Percentiles rank a stretch among this genome's conserved stretches.
Evolutionary conservation across 208 protist species (phyloP).

Genomic region (Acanthamoeba quina): DNA sequence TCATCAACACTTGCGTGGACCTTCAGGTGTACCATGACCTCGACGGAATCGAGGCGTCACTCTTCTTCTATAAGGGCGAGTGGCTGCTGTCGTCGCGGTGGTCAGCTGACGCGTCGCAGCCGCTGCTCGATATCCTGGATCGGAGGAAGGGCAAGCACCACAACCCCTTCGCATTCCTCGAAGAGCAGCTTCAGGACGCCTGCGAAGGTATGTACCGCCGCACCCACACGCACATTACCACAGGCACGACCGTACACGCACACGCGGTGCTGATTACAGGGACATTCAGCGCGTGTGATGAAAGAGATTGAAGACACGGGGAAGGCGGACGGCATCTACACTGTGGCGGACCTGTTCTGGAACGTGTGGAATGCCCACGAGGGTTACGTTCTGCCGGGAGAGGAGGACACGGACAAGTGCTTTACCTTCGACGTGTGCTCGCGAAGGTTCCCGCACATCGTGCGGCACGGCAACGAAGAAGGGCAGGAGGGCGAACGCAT

Average conservation of each 20-base stretch:
- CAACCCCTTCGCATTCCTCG: constrained; percentile 43
- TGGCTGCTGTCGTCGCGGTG: constrained; percentile 15
- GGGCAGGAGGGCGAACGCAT: background rate
- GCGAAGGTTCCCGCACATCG: constrained; percentile 20
- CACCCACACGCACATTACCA: background rate
- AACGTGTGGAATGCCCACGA: background rate
- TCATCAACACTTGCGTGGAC: background rate
- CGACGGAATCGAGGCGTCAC: constrained; percentile 12
- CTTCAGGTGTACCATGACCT: constrained; percentile 44
- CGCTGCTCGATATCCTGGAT: constrained; percentile 18
- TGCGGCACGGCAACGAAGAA: background rate
- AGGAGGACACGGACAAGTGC: constrained; percentile 40
- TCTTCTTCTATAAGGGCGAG: constrained; percentile 21
- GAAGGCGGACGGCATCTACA: background rate
- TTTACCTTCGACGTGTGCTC: constrained; percentile 50
- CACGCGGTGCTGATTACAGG: background rate
- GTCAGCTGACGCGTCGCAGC: constrained; percentile 26
- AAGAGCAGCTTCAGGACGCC: constrained; percentile 47
- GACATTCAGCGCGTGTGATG: background rate
- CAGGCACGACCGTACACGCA: background rate
- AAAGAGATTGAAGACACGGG: background rate
- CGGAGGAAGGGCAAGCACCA: constrained; percentile 32
- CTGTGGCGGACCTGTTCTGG: constrained; percentile 37
- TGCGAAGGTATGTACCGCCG: background rate
- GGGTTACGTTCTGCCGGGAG: background rate